phyloP scores from a whole-genome alignment of 2,329 filamentous ascomycete species.

The Biscogniauxia mediterranea region DNA sequence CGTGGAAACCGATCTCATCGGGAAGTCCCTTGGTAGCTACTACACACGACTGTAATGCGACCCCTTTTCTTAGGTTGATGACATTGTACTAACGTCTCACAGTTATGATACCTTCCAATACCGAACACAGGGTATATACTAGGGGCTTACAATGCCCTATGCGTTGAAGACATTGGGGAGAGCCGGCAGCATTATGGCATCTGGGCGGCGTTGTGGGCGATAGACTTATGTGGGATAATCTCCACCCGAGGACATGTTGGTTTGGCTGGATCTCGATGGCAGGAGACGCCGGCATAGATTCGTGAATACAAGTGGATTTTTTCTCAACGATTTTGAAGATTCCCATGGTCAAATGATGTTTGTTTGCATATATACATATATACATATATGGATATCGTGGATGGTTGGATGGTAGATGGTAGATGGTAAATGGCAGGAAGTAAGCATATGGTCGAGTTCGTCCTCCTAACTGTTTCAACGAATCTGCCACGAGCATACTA shows the following conservation, averaged over 20 bases:
- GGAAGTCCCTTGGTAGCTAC: slow-evolving; percentile 81
- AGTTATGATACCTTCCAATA: slow-evolving; percentile 88
- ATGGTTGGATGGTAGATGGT: not conserved
- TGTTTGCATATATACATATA: not conserved
- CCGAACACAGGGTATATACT: slow-evolving; percentile 84
- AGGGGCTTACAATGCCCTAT: slow-evolving; percentile 28
- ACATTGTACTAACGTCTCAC: slow-evolving; percentile 11
- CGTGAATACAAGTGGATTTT: slow-evolving; percentile 17
- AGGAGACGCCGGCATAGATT: slow-evolving; percentile 17
- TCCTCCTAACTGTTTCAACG: not conserved
- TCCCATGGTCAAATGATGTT: not conserved
- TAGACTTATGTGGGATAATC: slow-evolving; percentile 30
- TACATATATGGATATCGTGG: not conserved
- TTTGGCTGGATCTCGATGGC: slow-evolving; percentile 23
- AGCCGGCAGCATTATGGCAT: slow-evolving; percentile 29
- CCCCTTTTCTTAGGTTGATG: slow-evolving; percentile 3
- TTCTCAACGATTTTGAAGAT: slow-evolving; percentile 8
- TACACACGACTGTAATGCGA: slow-evolving; percentile 73
- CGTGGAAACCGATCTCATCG: slow-evolving; percentile 76
- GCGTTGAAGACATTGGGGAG: slow-evolving; percentile 11
- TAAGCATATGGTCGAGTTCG: not conserved
- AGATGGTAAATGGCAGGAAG: not conserved
- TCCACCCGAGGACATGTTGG: slow-evolving; percentile 22
- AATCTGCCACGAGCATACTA: too few relatives aligned
- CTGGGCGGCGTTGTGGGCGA: slow-evolving; percentile 33